Conservation (phyloP, 2,329 filamentous ascomycete genomes). For the Aspergillus brunneoviolaceus region DNA sequence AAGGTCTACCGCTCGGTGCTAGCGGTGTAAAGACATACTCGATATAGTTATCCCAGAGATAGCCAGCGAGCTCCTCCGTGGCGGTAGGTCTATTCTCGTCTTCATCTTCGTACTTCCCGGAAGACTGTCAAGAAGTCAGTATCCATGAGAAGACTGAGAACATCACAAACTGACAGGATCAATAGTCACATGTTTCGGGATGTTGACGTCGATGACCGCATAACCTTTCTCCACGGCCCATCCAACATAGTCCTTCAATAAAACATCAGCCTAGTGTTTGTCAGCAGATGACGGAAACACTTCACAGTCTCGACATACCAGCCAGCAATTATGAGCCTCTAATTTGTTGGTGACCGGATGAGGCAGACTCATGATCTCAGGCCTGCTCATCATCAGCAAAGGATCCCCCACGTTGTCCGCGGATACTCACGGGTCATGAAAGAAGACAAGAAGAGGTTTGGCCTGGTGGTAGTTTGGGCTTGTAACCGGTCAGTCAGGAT, state of each 20-base stretch:
- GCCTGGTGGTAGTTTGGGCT: slow-evolving; percentile 65
- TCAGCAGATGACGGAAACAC: slow-evolving; percentile 26
- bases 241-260: slow-evolving; percentile 72
- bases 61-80: slow-evolving; percentile 71
- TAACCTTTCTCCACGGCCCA: slow-evolving; percentile 79
- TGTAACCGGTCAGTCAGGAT: neutral
- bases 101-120: slow-evolving; percentile 46
- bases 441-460: slow-evolving; percentile 74
- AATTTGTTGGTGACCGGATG: slow-evolving; percentile 70
- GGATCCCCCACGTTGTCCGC: neutral
- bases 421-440: slow-evolving; percentile 78
- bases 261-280: slow-evolving; percentile 67
- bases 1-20: neutral
- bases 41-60: slow-evolving; percentile 97
- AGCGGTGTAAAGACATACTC: slow-evolving; percentile 51
- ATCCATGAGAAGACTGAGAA: neutral
- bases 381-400: slow-evolving; percentile 48
- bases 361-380: slow-evolving; percentile 66
- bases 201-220: slow-evolving; percentile 85
- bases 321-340: slow-evolving; percentile 81
- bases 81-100: slow-evolving; percentile 53
- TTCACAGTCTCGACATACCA: slow-evolving; percentile 60
- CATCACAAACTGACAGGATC: slow-evolving; percentile 51
- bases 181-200: slow-evolving; percentile 73
- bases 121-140: slow-evolving; percentile 33